Base-by-base conservation (phyloP, 1,284 basidiomycete genomes). In the Trametes polyzona region DNA sequence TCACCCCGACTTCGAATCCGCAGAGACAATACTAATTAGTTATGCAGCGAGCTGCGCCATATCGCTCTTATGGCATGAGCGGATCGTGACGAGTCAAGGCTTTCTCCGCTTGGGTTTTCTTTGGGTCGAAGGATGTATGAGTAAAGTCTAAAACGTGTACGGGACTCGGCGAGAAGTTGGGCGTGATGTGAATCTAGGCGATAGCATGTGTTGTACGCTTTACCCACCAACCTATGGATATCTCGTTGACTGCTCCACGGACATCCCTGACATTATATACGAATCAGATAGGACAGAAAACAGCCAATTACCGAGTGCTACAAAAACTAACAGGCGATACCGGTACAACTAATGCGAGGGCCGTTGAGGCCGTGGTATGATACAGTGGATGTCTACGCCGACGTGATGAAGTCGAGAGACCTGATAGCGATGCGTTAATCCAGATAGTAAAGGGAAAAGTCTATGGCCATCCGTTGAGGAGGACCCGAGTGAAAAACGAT, bases 41-140 rank as follows among this genome's bases (percentile, higher is more conserved):
- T 4, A 51, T 41, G 36, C 56, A 95, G 92, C 65, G 93, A 94
- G 74, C 74, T 95, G 59, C 88, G 83, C 53, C 84, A 94, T 62
- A 94, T 95, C 58, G 88, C 88, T 6, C 78, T 94, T 19, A 88
- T 93, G 86, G 71, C 71, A 0, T 73, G 47, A 71, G 8, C 14
- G n/a, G n/a, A n/a, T n/a, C n/a, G n/a, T 3, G 4, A 33, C 30
- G 9, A 17, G n/a, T 16, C 7, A 24, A 32, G 23, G 43, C 33
- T 21, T 26, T 11, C 12, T 41, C 23, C 26, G 10, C 3, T 16
- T 14, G 21, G 6, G 14, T 26, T 14, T 3, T 19, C 26, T 41
- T 4, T 43, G 43, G 29, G 3, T 44, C 3, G 8, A 29, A 9
- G 14, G 14, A 33, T 36, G 19, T n/a, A n/a, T n/a, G n/a, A n/a